These are phyloP conservation scores for Nannizzia gypsea DNA, from an alignment of 2,329 filamentous ascomycete species.

Conservation along the genomic window DNA sequence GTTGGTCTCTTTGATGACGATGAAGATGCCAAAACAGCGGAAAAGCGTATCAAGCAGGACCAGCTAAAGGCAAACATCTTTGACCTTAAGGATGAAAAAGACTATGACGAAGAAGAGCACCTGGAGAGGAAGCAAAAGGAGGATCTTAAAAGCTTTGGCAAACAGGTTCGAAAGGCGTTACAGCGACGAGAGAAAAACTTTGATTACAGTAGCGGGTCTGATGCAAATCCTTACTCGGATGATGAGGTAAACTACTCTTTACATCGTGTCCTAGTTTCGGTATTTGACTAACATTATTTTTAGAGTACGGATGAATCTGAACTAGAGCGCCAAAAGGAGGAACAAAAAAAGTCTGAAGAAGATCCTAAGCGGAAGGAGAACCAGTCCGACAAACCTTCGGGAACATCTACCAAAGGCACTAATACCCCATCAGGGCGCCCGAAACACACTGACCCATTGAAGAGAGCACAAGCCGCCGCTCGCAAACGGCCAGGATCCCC, in stretches of 20 bases:
- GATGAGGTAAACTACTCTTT: conserved; percentile 28
- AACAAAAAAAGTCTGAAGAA: conserved; percentile 48
- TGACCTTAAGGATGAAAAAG: conserved; percentile 61
- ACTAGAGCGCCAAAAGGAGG: conserved; percentile 49
- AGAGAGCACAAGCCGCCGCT: conserved; percentile 40
- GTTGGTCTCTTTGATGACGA: conserved; percentile 69
- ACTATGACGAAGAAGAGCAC: conserved; percentile 56
- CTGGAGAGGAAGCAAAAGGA: conserved; percentile 53
- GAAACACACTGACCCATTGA: conserved; percentile 42
- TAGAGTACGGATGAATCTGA: conserved; percentile 54
- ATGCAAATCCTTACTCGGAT: conserved; percentile 45
- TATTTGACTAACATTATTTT: conserved; percentile 12
- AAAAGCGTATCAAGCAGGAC: conserved; percentile 62
- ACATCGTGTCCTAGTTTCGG: conserved; percentile 12
- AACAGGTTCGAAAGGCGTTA: conserved; percentile 66
- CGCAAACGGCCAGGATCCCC: conserved; percentile 81
- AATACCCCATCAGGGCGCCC: conserved; percentile 52
- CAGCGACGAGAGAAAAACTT: conserved; percentile 76
- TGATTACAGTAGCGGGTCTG: conserved; percentile 66
- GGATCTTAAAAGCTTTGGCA: conserved; percentile 58
- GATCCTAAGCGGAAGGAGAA: conserved; percentile 44
- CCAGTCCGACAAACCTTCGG: conserved; percentile 37
- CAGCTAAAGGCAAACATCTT: conserved; percentile 84
- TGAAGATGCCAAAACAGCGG: conserved; percentile 62
- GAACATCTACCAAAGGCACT: conserved; percentile 55